Base-by-base conservation (phyloP, 345 rosid genomes). In the Garcia nutans region DNA sequence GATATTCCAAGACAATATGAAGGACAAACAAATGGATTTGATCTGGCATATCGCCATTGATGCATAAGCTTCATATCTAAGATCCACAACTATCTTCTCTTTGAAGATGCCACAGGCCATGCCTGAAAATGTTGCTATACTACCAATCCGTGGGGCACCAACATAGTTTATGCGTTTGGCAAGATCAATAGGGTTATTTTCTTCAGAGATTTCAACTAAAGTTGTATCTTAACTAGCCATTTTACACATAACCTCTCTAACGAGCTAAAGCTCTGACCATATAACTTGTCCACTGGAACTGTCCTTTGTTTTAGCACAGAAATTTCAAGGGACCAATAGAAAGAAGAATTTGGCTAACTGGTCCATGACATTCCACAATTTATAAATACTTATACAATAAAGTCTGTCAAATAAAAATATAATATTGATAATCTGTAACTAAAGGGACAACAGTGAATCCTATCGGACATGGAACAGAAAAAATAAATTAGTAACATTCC, bases 1-100 rank as follows among this genome's bases (percentile, higher is more conserved):
- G 73, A 93, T 86, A 49, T 84, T 83, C 98, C 98, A 93, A 49
- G 86, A 82, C 74, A 92, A 85, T 77, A 95, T 84, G 59, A 93
- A 95, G 3, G 90, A 79, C 8, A 81, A 54, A 77, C 98, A 92
- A 17, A 88, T 82, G 10, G 88, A 81, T 74, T 82, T 82, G 77
- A 93, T 82, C 79, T 84, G 83, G 31, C 87, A 86, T 57, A 86
- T 80, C 17, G 98, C 97, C 99, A 96, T 96, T 6, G 96, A 92
- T 8, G 90, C 87, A 31, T 92, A 93, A 1, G 97, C 97, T 89
- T 96, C 99, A 8, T 90, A 96, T 77, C 88, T 83, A 68, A 92
- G 85, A 89, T 96, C 98, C 79, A 93, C 74, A 0, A 92, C 97
- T 6, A 85, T 68, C 60, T 96, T 93, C 3, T 97, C 97, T 57